These are phyloP conservation scores for Fusarium subtropicale DNA, from an alignment of 2,329 filamentous ascomycete genomes.

Conservation along the genomic window DNA sequence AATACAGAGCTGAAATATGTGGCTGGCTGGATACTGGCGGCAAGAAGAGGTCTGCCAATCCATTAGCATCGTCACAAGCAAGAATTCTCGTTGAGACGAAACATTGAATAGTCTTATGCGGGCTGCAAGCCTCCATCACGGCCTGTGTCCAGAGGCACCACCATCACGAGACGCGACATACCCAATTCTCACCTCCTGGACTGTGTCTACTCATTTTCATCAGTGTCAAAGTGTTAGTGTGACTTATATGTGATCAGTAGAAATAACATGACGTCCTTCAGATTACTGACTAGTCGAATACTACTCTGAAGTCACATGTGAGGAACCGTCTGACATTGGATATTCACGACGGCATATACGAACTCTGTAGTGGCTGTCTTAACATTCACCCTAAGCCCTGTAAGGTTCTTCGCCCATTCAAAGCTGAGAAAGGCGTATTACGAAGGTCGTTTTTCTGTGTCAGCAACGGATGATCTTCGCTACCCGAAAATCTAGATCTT, in stretches of 20 bases:
- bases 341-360: not conserved
- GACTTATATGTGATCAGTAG: too few relatives aligned
- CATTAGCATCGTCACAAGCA: not conserved
- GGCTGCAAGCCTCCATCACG: not conserved
- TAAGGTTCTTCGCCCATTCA: not conserved
- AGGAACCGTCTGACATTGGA: too few relatives aligned
- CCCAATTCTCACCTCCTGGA: too few relatives aligned
- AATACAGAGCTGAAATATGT: not conserved
- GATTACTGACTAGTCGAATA: too few relatives aligned
- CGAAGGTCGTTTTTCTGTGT: not conserved
- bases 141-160: too few relatives aligned
- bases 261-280: too few relatives aligned
- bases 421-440: not conserved
- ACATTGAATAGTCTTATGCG: not conserved
- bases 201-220: too few relatives aligned
- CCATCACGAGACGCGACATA: not conserved
- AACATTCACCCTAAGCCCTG: not conserved
- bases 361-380: not conserved
- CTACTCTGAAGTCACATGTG: too few relatives aligned
- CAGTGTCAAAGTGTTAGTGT: rapidly evolving
- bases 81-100: rapidly evolving
- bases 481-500: not conserved
- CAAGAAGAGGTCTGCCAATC: not conserved
- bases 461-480: not conserved
- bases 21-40: not conserved